These are phyloP conservation scores for Rubus parviflorus DNA, from an alignment of 306 rosid genomes.

Conservation along the genomic window DNA sequence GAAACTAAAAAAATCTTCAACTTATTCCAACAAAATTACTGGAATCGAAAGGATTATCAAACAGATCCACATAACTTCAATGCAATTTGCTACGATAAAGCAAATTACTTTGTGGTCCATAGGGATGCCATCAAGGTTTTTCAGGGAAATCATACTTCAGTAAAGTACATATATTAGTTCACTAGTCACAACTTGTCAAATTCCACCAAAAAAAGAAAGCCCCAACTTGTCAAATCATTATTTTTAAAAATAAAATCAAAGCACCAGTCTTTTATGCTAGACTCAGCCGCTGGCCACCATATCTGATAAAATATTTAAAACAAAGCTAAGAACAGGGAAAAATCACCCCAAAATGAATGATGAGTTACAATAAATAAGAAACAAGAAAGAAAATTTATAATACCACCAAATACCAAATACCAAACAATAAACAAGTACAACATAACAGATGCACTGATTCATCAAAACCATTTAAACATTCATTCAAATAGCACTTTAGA, in stretches of 20 bases:
- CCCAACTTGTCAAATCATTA: background rate
- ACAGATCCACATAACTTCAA: slow-evolving; percentile 8
- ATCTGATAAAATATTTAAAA: slow-evolving; percentile 7
- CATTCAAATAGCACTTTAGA: background rate
- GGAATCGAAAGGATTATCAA: background rate
- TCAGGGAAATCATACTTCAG: background rate
- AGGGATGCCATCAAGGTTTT: background rate
- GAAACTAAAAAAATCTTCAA: background rate
- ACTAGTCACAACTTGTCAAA: slow-evolving; percentile 9
- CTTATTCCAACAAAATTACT: background rate
- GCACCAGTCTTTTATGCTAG: slow-evolving; percentile 5
- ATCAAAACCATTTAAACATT: slow-evolving; percentile 13
- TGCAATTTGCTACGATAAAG: background rate
- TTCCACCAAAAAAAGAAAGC: background rate
- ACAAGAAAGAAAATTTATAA: background rate
- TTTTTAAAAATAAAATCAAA: slow-evolving; percentile 1
- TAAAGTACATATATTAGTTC: background rate
- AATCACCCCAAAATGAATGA: background rate
- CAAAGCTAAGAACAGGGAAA: background rate
- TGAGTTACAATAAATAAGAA: no score
- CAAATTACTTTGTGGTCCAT: background rate
- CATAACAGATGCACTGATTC: background rate
- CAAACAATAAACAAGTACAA: background rate
- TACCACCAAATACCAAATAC: background rate
- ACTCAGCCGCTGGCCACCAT: slow-evolving; percentile 6